These are phyloP conservation scores for Alnus glutinosa DNA, from an alignment of 306 rosid genomes.

Conservation along the genomic window DNA sequence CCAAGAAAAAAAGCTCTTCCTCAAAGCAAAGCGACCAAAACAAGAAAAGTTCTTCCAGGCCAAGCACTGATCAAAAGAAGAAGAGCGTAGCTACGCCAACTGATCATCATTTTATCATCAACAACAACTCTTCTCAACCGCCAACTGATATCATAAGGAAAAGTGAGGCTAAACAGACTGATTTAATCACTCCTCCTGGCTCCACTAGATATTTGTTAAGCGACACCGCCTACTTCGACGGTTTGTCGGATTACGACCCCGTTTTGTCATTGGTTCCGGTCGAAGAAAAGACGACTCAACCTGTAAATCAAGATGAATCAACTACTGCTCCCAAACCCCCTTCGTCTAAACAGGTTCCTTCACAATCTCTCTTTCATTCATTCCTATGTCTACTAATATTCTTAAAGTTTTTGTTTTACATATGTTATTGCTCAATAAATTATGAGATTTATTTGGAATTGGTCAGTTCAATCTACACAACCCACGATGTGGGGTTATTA, in stretches of 20 bases:
- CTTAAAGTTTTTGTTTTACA: too few species aligned
- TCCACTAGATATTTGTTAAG: conserved; percentile 75
- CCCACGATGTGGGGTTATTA: neutral
- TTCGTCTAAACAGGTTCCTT: conserved; percentile 59
- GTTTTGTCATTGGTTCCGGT: conserved; percentile 31
- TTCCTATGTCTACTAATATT: too few species aligned
- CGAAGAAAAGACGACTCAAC: conserved; percentile 27
- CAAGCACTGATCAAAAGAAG: conserved; percentile 20
- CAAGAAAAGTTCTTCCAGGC: conserved; percentile 29
- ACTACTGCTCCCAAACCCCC: conserved; percentile 30
- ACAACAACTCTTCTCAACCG: conserved; percentile 26
- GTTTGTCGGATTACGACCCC: conserved; percentile 42
- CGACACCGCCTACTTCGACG: conserved; percentile 43
- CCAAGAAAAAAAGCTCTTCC: conserved; percentile 42
- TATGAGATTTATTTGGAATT: too few species aligned
- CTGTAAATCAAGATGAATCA: conserved; percentile 28
- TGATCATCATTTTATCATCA: neutral
- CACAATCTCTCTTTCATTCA: neutral
- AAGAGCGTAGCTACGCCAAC: conserved; percentile 17
- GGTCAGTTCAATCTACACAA: neutral
- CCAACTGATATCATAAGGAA: conserved; percentile 32
- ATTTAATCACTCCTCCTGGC: conserved; percentile 55
- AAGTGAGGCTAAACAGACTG: conserved; percentile 43
- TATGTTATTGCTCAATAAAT: neutral
- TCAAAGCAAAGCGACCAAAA: conserved; percentile 30